phyloP scores from a whole-genome alignment of 495 filamentous ascomycete species.

The Aspergillus affinis region DNA sequence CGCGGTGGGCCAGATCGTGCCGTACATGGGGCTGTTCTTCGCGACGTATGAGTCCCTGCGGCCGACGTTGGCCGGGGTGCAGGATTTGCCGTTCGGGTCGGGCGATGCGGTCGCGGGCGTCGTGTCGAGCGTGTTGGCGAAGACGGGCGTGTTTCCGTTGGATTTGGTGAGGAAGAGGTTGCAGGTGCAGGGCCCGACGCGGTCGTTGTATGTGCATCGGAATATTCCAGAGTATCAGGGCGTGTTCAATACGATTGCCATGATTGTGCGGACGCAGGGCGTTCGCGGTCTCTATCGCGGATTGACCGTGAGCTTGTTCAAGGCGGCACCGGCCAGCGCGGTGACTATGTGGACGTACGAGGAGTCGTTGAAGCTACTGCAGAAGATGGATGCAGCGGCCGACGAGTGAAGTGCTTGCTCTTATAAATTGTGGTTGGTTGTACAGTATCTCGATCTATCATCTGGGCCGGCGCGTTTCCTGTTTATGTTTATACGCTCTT shows the following conservation, averaged over 20 bases:
- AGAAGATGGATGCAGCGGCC: constrained; percentile 40
- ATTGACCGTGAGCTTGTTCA: constrained; percentile 82
- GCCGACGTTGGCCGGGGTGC: constrained; percentile 46
- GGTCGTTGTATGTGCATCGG: constrained; percentile 72
- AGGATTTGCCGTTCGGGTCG: constrained; percentile 65
- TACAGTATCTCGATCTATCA: neutral
- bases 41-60: constrained; percentile 76
- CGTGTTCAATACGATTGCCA: constrained; percentile 59
- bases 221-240: constrained; percentile 85
- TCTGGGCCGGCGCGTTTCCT: neutral
- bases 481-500: neutral
- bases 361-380: constrained; percentile 59
- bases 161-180: constrained; percentile 90
- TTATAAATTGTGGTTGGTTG: neutral
- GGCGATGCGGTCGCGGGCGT: constrained; percentile 81
- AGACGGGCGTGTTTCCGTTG: constrained; percentile 90
- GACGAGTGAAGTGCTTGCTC: constrained; percentile 4
- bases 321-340: constrained; percentile 92
- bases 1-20: constrained; percentile 81
- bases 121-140: constrained; percentile 73
- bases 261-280: constrained; percentile 73
- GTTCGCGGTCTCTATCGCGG: constrained; percentile 82
- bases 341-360: constrained; percentile 99
- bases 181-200: constrained; percentile 91
- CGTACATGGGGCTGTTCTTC: constrained; percentile 97